These are phyloP conservation scores for Colletotrichum australisinense DNA, from an alignment of 2,329 filamentous ascomycete species.

Conservation along the genomic window DNA sequence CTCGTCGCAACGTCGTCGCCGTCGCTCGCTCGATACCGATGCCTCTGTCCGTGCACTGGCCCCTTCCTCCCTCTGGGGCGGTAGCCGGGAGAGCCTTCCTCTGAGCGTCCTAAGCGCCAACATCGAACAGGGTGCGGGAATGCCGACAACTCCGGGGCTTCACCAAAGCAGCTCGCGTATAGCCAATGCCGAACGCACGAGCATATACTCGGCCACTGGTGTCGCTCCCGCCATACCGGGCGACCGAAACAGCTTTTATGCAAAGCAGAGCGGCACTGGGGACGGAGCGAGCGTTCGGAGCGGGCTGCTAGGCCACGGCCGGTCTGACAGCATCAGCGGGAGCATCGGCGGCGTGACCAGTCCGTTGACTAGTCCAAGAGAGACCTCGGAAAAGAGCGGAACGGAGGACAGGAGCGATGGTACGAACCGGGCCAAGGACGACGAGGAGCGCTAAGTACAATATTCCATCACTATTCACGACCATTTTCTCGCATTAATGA, in stretches of 20 bases:
- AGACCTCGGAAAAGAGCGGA: constrained; percentile 44
- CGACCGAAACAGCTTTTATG: constrained; percentile 86
- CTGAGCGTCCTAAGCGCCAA: constrained; percentile 82
- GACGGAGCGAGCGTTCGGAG: constrained; percentile 85
- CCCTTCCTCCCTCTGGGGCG: constrained; percentile 84
- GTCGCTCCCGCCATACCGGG: constrained; percentile 73
- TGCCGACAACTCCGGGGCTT: constrained; percentile 60
- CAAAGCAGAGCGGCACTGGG: constrained; percentile 65
- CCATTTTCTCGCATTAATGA: constrained; percentile 23
- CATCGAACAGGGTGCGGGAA: constrained; percentile 60
- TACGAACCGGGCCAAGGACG: constrained; percentile 45
- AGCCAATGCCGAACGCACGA: constrained; percentile 71
- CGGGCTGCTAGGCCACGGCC: constrained; percentile 79
- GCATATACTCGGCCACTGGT: constrained; percentile 83
- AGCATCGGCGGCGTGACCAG: constrained; percentile 75
- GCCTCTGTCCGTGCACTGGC: constrained; percentile 88
- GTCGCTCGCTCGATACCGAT: constrained; percentile 86
- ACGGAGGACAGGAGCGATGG: constrained; percentile 47
- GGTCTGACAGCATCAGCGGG: constrained; percentile 84
- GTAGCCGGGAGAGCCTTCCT: constrained; percentile 82
- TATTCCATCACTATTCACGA: background rate
- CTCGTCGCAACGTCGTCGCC: constrained; percentile 80
- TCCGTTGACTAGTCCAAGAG: constrained; percentile 70
- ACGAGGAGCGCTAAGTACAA: constrained; percentile 33
- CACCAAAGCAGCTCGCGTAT: constrained; percentile 58